These are phyloP conservation scores for Fusarium temperatum DNA, from an alignment of 2,329 filamentous ascomycete species.

Conservation along the genomic window DNA sequence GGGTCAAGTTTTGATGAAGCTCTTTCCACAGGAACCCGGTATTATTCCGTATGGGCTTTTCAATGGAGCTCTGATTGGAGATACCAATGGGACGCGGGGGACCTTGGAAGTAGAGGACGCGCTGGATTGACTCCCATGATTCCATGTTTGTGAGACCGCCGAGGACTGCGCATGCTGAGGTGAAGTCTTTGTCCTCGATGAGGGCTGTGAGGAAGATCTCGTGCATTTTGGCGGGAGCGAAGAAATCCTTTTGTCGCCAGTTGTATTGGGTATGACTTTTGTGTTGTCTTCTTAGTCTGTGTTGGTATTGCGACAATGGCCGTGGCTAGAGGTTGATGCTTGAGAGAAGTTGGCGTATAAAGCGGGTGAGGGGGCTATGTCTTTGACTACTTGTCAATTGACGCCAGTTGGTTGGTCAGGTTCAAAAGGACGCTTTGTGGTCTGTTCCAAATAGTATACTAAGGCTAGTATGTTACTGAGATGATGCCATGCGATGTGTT, in stretches of 20 bases:
- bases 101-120: slow-evolving; percentile 64
- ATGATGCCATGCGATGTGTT: neutral
- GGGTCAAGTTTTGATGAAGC: slow-evolving; percentile 62
- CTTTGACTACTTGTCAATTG: neutral
- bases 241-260: accelerated
- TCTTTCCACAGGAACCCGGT: slow-evolving; percentile 58
- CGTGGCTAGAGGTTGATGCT: neutral
- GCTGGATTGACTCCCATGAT: slow-evolving; percentile 58
- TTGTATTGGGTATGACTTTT: accelerated
- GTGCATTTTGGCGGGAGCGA: slow-evolving; percentile 47
- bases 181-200: slow-evolving; percentile 60
- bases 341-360: neutral
- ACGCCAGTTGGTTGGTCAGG: accelerated
- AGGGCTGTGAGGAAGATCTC: slow-evolving; percentile 67
- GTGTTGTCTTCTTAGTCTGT: neutral
- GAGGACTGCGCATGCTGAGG: slow-evolving; percentile 61
- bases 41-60: slow-evolving; percentile 52
- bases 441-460: too few relatives aligned
- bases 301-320: neutral
- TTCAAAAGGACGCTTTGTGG: accelerated
- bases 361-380: neutral
- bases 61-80: slow-evolving; percentile 51
- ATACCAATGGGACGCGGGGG: slow-evolving; percentile 57
- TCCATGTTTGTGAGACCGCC: slow-evolving; percentile 67
- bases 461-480: neutral